Base-by-base conservation (phyloP, 768 basidiomycete species). In the Suillus tomentosus region DNA sequence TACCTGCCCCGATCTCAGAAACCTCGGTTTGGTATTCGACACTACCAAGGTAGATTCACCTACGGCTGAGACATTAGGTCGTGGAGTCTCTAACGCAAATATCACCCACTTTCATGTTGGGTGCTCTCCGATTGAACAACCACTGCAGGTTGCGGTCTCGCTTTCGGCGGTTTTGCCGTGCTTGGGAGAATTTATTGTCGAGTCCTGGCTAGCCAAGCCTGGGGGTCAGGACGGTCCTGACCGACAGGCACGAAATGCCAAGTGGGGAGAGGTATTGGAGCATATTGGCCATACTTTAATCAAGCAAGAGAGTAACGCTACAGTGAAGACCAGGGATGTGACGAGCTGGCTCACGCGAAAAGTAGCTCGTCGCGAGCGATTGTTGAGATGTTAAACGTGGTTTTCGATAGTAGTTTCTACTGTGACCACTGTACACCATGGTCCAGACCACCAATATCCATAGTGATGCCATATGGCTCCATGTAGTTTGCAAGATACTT, bases 11-110 rank as follows among this genome's bases (percentile, higher is more conserved):
- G 37, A 24, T 56, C 36, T 56, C 36, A 56, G 36, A 19, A 22
- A 37, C 5, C 55, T 56, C n/a, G 55, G 55, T 56, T 36, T 56
- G n/a, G 22, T 56, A 15, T 56, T 56, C n/a, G 55, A 56, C 13
- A n/a, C 55, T n/a, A 56, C n/a, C 7, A 37, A 56, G 55, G 6
- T 37, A 39, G 36, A 15, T 55, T 37, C 13, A 27, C 4, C 1
- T 31, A 27, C 24, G 4, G 50, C 15, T 17, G 24, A 51, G 24
- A 51, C 14, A 51, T 27, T 14, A n/a, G 34, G 36, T 22, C 19
- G 13, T 37, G n/a, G 54, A 19, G 54, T 55, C n/a, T 22, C 19
- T 5, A 55, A 37, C n/a, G 37, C 54, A 34, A 36, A 55, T 37
- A 55, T 55, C 54, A 55, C 54, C 36, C 37, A 3, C 5, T 22